Percentiles rank a stretch among this genome's conserved stretches.
Evolutionary conservation across 2,329 filamentous ascomycete species (phyloP).

Genomic region (Botrytis fragariae): DNA sequence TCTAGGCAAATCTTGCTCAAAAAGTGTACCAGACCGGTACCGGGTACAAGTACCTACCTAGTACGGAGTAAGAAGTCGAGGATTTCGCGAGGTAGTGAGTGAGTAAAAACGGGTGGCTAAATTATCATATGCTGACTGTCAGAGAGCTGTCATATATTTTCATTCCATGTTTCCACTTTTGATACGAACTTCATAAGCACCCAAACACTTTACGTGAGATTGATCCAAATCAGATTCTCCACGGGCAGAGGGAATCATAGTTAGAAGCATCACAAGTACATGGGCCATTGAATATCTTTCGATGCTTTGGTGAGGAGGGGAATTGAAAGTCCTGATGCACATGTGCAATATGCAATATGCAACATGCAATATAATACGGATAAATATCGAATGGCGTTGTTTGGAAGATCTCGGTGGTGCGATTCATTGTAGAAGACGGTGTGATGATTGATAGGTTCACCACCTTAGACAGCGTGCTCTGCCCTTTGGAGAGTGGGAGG

Average conservation of each 20-base stretch:
- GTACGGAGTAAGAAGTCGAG: background rate
- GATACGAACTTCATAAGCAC: background rate
- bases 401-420: background rate
- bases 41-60: background rate
- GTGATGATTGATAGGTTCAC: background rate
- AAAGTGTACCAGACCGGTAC: background rate
- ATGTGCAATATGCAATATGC: background rate
- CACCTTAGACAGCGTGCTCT: background rate
- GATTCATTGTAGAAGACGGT: background rate
- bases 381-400: background rate
- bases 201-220: background rate
- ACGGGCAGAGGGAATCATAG: background rate
- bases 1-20: background rate
- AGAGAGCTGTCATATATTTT: background rate
- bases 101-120: background rate
- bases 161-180: background rate
- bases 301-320: background rate
- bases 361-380: background rate
- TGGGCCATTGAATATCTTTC: background rate
- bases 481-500: background rate
- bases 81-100: too few species aligned
- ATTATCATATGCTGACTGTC: background rate
- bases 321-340: background rate
- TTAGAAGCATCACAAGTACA: too few species aligned
- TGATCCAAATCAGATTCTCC: background rate